A percentile compares a stretch with the other conserved stretches of the same genome.
phyloP scores from a whole-genome alignment of 768 basidiomycete species.

The Serendipita sp. region DNA sequence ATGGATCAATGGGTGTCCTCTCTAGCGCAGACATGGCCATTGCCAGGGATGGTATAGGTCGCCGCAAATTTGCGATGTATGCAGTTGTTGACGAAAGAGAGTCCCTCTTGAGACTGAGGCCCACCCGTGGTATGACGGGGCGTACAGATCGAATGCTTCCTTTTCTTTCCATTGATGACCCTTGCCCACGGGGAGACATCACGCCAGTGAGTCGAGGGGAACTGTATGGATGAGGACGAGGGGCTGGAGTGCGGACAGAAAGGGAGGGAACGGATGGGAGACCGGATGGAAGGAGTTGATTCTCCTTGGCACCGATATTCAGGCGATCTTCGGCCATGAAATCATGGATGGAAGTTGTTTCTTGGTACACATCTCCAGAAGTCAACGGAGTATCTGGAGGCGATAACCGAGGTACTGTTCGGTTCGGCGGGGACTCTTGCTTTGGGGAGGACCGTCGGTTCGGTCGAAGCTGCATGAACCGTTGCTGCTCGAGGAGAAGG shows the following conservation, averaged over 20 bases:
- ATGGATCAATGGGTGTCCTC: background rate
- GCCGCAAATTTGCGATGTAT: background rate
- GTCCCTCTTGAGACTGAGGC: no score
- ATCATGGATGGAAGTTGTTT: background rate
- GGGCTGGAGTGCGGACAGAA: background rate
- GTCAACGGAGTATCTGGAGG: background rate
- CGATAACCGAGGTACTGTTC: background rate
- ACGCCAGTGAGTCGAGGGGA: background rate
- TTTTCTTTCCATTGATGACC: background rate
- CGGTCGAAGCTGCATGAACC: background rate
- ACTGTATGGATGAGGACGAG: background rate
- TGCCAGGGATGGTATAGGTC: background rate
- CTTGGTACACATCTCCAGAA: background rate
- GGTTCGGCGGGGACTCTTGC: background rate
- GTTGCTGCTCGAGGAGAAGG: background rate
- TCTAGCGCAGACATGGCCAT: background rate
- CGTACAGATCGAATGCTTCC: background rate
- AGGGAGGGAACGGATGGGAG: background rate
- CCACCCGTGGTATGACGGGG: background rate
- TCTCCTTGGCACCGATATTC: slow-evolving; percentile 1
- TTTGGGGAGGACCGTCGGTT: background rate
- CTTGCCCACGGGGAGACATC: background rate
- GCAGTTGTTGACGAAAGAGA: background rate
- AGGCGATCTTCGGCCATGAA: background rate
- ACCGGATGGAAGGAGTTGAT: background rate